Base-by-base conservation (phyloP, 106 monocot species). In the Dendrobium huoshanense region DNA sequence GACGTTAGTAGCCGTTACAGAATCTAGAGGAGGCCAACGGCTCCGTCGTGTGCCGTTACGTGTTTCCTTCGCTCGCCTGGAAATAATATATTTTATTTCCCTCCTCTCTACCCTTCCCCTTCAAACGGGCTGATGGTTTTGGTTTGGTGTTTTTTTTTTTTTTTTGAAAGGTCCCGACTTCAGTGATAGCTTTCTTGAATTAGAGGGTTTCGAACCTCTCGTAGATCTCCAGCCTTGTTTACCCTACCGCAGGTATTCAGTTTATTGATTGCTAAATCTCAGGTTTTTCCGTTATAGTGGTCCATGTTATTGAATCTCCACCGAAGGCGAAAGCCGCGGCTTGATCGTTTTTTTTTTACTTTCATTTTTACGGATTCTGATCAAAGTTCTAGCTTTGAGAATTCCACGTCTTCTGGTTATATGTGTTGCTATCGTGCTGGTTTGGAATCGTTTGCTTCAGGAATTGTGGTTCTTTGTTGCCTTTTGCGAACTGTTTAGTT, bases 201-300 rank as follows among this genome's bases (percentile, higher is more conserved):
- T 67, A n/a, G 67, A 67, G 67, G 67, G 67, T 67, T 67, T 67
- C 67, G 67, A 67, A 67, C 67, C 67, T 67, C 64, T 24, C 4
- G 25, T 4, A 67, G 24, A 7, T 67, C 2, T 25, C 20, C 67
- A 7, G 67, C 25, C n/a, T 18, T n/a, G 4, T 27, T 24, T 5
- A n/a, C 0, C 8, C 67, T 67, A 7, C 24, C 5, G 24, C 67
- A 25, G 67, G 67, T 67, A 24, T 67, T 25, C 27, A 45, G 67
- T 56, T 56, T 19, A 16, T 56, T 11, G 45, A 56, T 56, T 56
- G 17, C 55, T 56, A 17, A 56, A 17, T 56, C 55, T 56, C 45
- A 56, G 55, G 4, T 4, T 67, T 67, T 9, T n/a, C 67, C n/a
- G 24, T 67, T 67, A 27, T 25, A 67, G 24, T 24, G 20, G 9